phyloP scores from a whole-genome alignment of 2,329 filamentous ascomycete genomes.

The Chaetomium strumarium region DNA sequence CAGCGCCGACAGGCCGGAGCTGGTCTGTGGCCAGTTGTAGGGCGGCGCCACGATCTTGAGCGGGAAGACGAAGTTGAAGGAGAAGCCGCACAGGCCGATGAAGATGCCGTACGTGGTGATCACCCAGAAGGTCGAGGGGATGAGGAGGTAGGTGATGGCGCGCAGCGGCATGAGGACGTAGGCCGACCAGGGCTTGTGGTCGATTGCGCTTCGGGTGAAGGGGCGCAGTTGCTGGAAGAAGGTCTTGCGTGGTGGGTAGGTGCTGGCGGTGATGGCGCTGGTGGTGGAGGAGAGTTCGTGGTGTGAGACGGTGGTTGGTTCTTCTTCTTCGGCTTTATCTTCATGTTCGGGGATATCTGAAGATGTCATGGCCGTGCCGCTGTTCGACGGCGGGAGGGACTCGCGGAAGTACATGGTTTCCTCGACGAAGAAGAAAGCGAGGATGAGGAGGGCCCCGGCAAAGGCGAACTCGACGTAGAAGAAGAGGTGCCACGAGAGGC shows the following conservation, averaged over 20 bases:
- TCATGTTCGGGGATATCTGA: neutral
- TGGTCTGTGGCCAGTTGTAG: constrained; percentile 41
- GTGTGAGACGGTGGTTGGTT: constrained; percentile 1
- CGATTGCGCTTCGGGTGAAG: constrained; percentile 33
- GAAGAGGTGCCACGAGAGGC: constrained; percentile 54
- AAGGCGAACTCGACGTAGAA: constrained; percentile 58
- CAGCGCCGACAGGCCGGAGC: constrained; percentile 41
- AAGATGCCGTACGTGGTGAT: constrained; percentile 42
- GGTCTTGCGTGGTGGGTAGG: constrained; percentile 34
- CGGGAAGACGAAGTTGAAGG: constrained; percentile 46
- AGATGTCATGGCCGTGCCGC: neutral
- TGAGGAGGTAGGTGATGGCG: constrained; percentile 42
- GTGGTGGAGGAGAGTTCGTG: constrained; percentile 7
- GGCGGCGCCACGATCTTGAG: constrained; percentile 39
- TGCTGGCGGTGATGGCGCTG: neutral
- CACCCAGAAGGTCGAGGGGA: constrained; percentile 46
- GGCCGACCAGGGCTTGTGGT: constrained; percentile 31
- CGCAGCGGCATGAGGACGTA: constrained; percentile 42
- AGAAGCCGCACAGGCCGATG: constrained; percentile 44
- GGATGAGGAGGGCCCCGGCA: constrained; percentile 25
- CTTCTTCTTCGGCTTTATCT: neutral
- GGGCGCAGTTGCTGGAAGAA: constrained; percentile 38
- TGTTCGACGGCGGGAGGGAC: neutral
- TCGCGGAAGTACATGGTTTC: constrained; percentile 29
- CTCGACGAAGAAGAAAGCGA: constrained; percentile 31